Percentiles rank a stretch among this genome's conserved stretches.
Evolutionary conservation across 1,284 basidiomycete species (phyloP).

Genomic region (Cystobasidium sp.): DNA sequence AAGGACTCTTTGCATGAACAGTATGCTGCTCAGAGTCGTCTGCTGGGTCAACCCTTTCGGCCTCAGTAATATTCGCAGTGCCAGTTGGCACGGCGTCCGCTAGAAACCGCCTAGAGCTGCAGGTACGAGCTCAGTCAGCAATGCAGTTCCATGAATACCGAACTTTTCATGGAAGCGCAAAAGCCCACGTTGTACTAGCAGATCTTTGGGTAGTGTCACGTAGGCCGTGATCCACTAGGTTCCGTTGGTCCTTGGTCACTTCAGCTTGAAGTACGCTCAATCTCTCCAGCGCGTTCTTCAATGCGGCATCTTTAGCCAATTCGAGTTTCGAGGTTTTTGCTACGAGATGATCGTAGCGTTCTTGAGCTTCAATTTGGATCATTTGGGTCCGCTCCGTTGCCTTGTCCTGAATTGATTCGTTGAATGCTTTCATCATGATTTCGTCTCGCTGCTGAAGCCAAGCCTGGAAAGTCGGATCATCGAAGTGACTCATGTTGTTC

Average conservation of each 20-base stretch:
- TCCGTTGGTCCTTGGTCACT: slow-evolving; percentile 5
- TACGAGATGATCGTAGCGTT: slow-evolving; percentile 16
- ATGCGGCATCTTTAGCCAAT: slow-evolving; percentile 1
- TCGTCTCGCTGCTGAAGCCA: too few relatives aligned
- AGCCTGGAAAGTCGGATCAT: too few relatives aligned
- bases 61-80: slow-evolving; percentile 18
- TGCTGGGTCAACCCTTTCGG: slow-evolving; percentile 13
- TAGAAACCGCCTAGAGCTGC: slow-evolving; percentile 4
- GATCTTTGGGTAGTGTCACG: background rate
- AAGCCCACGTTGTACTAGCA: slow-evolving; percentile 5
- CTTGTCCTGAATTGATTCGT: too few relatives aligned
- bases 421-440: too few relatives aligned
- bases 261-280: slow-evolving; percentile 10
- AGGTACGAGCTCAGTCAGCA: slow-evolving; percentile 1
- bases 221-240: slow-evolving; percentile 6
- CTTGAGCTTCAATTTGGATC: too few relatives aligned
- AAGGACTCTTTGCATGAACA: slow-evolving; percentile 5
- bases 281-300: slow-evolving; percentile 21
- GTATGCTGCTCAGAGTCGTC: slow-evolving; percentile 2
- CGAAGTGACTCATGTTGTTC: background rate
- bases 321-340: slow-evolving; percentile 15
- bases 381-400: too few relatives aligned
- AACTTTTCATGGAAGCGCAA: background rate
- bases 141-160: too few relatives aligned
- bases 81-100: slow-evolving; percentile 1